Conservation (phyloP, 1,284 basidiomycete species). For the Malassezia cuniculi region DNA sequence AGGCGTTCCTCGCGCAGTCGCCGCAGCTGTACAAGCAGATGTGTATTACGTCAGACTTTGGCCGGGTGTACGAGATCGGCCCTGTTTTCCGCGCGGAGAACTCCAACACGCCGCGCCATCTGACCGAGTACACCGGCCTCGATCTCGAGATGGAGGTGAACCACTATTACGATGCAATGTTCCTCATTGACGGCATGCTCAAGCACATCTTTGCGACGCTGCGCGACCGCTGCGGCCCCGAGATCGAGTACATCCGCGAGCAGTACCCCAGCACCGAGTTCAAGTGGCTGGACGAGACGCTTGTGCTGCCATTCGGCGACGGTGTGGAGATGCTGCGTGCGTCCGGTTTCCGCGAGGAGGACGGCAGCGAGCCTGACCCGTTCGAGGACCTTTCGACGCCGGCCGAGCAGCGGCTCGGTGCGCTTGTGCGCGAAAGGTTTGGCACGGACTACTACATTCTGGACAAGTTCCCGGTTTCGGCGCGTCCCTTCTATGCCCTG, state of each 20-base stretch:
- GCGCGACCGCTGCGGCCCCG: slow-evolving; percentile 18
- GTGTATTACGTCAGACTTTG: slow-evolving; percentile 37
- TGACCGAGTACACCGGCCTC: slow-evolving; percentile 41
- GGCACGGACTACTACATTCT: slow-evolving; percentile 59
- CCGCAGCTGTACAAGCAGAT: slow-evolving; percentile 43
- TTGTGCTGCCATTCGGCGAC: slow-evolving; percentile 64
- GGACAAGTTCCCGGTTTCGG: slow-evolving; percentile 52
- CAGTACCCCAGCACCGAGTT: slow-evolving; percentile 32
- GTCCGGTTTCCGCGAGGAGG: slow-evolving; percentile 37
- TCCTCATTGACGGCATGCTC: slow-evolving; percentile 35
- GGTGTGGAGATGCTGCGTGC: slow-evolving; percentile 59
- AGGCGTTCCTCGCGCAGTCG: slow-evolving; percentile 35
- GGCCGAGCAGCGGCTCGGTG: slow-evolving; percentile 81
- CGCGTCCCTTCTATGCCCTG: slow-evolving; percentile 74
- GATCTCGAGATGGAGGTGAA: slow-evolving; percentile 41
- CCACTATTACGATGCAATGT: slow-evolving; percentile 38
- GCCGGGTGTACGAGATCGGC: slow-evolving; percentile 39
- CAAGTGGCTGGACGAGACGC: slow-evolving; percentile 46
- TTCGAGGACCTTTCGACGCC: slow-evolving; percentile 51
- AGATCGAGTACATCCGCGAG: slow-evolving; percentile 24
- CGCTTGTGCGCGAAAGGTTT: slow-evolving; percentile 77
- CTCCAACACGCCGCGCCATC: slow-evolving; percentile 38
- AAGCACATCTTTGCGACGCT: slow-evolving; percentile 33
- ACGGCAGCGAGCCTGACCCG: slow-evolving; percentile 27
- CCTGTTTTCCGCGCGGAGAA: slow-evolving; percentile 42